Evolutionary conservation across 1,284 basidiomycete genomes (phyloP).

Genomic region (Microbotryum saponariae): DNA sequence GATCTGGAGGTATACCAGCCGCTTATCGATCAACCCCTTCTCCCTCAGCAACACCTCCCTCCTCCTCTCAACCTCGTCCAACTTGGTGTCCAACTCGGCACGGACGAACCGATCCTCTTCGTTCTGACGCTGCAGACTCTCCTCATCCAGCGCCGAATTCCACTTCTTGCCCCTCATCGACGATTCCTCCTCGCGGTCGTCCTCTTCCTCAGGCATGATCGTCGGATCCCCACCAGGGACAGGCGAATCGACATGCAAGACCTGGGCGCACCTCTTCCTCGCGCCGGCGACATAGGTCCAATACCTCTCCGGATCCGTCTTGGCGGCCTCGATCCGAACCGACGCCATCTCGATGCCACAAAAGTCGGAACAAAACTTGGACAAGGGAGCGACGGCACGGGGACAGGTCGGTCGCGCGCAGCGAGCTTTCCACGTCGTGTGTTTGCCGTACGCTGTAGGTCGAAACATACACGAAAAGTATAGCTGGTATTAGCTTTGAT

Average conservation of each 20-base stretch:
- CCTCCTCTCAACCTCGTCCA: slow-evolving; percentile 5
- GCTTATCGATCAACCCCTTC: slow-evolving; percentile 12
- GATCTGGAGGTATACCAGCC: slow-evolving; percentile 20
- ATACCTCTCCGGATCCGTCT: slow-evolving; percentile 17
- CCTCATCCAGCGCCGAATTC: neutral
- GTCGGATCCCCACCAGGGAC: neutral
- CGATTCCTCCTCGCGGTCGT: no score
- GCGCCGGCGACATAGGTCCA: slow-evolving; percentile 25
- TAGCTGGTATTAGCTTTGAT: neutral
- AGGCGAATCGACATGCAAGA: neutral
- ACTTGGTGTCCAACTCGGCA: neutral
- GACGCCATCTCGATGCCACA: slow-evolving; percentile 34
- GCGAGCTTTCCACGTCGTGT: slow-evolving; percentile 68
- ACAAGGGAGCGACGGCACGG: slow-evolving; percentile 66
- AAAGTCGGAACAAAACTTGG: slow-evolving; percentile 53
- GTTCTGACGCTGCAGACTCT: neutral
- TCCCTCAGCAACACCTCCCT: neutral
- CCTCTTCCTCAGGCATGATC: neutral
- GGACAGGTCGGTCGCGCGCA: slow-evolving; percentile 55
- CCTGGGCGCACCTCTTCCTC: slow-evolving; percentile 5
- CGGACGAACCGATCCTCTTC: slow-evolving; percentile 2
- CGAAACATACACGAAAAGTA: neutral
- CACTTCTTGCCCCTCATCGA: neutral
- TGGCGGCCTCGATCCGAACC: slow-evolving; percentile 23
- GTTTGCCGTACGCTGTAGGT: slow-evolving; percentile 52